Evolutionary conservation across 1,284 basidiomycete genomes (phyloP).

Genomic region (Ceratobasidium sp.): DNA sequence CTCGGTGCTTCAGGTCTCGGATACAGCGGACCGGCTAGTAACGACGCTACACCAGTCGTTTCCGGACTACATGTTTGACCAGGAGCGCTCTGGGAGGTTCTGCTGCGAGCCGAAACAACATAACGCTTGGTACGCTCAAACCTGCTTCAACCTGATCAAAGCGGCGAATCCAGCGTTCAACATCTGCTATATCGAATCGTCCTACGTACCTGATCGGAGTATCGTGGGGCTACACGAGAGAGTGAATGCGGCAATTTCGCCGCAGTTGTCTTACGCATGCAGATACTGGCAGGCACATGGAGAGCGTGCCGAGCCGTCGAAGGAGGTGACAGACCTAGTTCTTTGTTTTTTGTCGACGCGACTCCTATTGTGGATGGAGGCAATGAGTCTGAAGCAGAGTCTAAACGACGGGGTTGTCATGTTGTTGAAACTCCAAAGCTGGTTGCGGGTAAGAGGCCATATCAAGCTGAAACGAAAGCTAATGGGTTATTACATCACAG

Average conservation of each 20-base stretch:
- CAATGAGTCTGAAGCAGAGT: not conserved
- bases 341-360: not conserved
- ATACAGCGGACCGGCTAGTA: not conserved
- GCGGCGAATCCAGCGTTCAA: conserved; percentile 2
- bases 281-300: not conserved
- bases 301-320: too few species aligned
- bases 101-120: not conserved
- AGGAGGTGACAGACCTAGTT: not conserved
- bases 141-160: conserved; percentile 4
- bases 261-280: not conserved
- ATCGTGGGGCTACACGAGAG: not conserved
- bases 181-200: conserved; percentile 16
- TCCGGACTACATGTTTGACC: conserved; percentile 4
- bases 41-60: conserved; percentile 20
- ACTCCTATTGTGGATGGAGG: conserved; percentile 17
- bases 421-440: not conserved
- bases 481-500: not conserved
- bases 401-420: not conserved
- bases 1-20: not conserved
- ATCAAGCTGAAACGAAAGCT: not conserved
- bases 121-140: not conserved
- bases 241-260: not conserved
- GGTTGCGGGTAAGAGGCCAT: not conserved
- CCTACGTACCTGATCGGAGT: not conserved
- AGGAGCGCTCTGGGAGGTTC: not conserved